Evolutionary conservation across 495 filamentous ascomycete species (phyloP), one percentile per base, ranked within the genome.

Genomic region (Talaromyces borbonicus): DNA sequence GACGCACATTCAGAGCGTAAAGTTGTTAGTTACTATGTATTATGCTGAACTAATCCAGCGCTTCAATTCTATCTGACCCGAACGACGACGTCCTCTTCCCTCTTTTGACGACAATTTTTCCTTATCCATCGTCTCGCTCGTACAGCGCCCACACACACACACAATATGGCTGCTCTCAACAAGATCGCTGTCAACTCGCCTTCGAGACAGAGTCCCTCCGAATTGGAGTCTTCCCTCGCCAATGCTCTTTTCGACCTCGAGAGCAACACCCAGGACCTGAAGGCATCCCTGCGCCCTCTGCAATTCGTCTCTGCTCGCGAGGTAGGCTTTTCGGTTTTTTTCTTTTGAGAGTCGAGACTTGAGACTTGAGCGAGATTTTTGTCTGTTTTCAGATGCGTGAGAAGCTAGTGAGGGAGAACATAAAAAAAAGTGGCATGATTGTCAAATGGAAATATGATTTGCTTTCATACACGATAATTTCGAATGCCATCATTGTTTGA

Each of bases 121-220:
- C n/a, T 18, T 35, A 22, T 31, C n/a, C 22, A 24, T 26, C 27
- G 20, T 25, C 24, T 24, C 27, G 30, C n/a, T n/a, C n/a, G n/a
- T n/a, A n/a, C n/a, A n/a, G n/a, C n/a, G n/a, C n/a, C n/a, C n/a
- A n/a, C n/a, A n/a, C 43, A 31, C 43, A 46, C 35, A 27, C 40
- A 43, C 39, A 69, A 60, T 60, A 77, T 73, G 67, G 77, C 84
- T 74, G 75, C 84, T 62, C 73, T 92, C 68, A 90, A 90, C 83
- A 97, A 97, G 87, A 97, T 98, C 69, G 89, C 90, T 65, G 69
- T 80, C 57, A 97, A 88, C 79, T 94, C 87, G 77, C 84, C 90
- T 36, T 95, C 90, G 65, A 81, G 89, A 74, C 76, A 83, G 66
- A 87, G 80, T 68, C 92, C 92, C 52, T 92, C 87, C 50, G 92